Evolutionary conservation across 1,284 basidiomycete species (phyloP).

Genomic region (Trichosporon sp.): DNA sequence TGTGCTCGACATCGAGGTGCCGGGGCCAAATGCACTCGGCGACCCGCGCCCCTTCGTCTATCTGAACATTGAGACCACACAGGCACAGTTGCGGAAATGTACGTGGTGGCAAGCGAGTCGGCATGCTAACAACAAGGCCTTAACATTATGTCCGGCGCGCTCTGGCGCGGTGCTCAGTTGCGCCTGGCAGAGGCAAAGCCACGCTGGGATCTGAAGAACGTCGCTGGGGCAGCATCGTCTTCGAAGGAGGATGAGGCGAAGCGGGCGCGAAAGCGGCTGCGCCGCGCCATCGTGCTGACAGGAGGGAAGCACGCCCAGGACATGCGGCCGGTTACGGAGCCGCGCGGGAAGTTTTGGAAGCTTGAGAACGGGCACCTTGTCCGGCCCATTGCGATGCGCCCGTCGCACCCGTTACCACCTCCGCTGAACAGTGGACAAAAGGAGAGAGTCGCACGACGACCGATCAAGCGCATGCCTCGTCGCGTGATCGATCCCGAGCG

Average conservation of each 20-base stretch:
- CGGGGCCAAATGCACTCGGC: slow-evolving; percentile 39
- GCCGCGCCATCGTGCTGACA: slow-evolving; percentile 9
- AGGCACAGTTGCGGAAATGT: slow-evolving; percentile 43
- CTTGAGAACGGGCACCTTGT: slow-evolving; percentile 28
- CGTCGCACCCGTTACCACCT: slow-evolving; percentile 30
- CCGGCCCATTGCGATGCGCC: slow-evolving; percentile 37
- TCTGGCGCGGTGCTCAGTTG: slow-evolving; percentile 44
- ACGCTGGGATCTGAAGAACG: slow-evolving; percentile 22
- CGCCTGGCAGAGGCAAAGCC: slow-evolving; percentile 44
- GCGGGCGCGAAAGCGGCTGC: slow-evolving; percentile 8
- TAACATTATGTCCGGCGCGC: slow-evolving; percentile 46
- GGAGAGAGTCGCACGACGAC: neutral
- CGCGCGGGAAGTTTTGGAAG: slow-evolving; percentile 36
- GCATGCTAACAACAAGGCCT: slow-evolving; percentile 28
- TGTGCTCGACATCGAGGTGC: slow-evolving; percentile 37
- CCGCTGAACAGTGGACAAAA: neutral
- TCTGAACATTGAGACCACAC: slow-evolving; percentile 40
- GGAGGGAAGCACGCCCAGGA: slow-evolving; percentile 43
- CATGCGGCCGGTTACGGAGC: slow-evolving; percentile 31
- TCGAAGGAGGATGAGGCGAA: slow-evolving; percentile 12
- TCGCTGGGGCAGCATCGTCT: neutral
- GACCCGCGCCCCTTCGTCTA: slow-evolving; percentile 42
- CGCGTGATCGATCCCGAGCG: slow-evolving; percentile 34
- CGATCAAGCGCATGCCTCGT: slow-evolving; percentile 20
- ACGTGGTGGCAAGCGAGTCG: slow-evolving; percentile 7